Percentiles rank a stretch among this genome's conserved stretches.
Evolutionary conservation across 2,329 filamentous ascomycete species (phyloP).

Genomic region (Aspergillus melleus): DNA sequence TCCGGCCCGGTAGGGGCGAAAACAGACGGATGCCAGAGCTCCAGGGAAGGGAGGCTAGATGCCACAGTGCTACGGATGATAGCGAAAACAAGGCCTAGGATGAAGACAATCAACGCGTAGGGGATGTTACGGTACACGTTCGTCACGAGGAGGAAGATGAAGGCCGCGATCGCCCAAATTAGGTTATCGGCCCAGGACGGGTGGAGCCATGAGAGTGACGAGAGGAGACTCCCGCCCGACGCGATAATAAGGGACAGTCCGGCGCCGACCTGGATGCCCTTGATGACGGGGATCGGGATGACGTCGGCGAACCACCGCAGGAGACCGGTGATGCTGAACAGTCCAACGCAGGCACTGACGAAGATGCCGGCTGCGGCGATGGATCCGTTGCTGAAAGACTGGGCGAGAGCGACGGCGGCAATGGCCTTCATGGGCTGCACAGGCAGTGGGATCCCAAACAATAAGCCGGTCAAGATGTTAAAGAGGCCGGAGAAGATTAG

Average conservation of each 20-base stretch:
- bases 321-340: slow-evolving; percentile 79
- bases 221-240: slow-evolving; percentile 68
- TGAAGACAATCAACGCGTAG: slow-evolving; percentile 73
- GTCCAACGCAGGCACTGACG: slow-evolving; percentile 69
- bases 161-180: slow-evolving; percentile 73
- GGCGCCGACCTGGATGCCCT: slow-evolving; percentile 91
- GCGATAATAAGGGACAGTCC: slow-evolving; percentile 80
- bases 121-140: slow-evolving; percentile 67
- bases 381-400: slow-evolving; percentile 64
- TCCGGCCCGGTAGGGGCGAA: slow-evolving; percentile 47
- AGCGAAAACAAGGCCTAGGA: slow-evolving; percentile 67
- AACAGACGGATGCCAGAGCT: slow-evolving; percentile 61
- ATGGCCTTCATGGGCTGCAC: slow-evolving; percentile 93
- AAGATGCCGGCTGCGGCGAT: slow-evolving; percentile 82
- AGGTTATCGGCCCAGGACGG: slow-evolving; percentile 74
- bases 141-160: slow-evolving; percentile 68
- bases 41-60: slow-evolving; percentile 51
- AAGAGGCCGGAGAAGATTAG: slow-evolving; percentile 85
- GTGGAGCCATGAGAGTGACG: slow-evolving; percentile 66
- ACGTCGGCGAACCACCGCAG: slow-evolving; percentile 70
- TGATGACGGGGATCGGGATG: slow-evolving; percentile 83
- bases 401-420: slow-evolving; percentile 80
- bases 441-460: slow-evolving; percentile 86
- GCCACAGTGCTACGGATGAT: slow-evolving; percentile 40
- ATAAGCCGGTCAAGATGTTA: slow-evolving; percentile 77